These are phyloP conservation scores for Agrocybe chaxingu DNA, from an alignment of 768 basidiomycete species.

Conservation along the genomic window DNA sequence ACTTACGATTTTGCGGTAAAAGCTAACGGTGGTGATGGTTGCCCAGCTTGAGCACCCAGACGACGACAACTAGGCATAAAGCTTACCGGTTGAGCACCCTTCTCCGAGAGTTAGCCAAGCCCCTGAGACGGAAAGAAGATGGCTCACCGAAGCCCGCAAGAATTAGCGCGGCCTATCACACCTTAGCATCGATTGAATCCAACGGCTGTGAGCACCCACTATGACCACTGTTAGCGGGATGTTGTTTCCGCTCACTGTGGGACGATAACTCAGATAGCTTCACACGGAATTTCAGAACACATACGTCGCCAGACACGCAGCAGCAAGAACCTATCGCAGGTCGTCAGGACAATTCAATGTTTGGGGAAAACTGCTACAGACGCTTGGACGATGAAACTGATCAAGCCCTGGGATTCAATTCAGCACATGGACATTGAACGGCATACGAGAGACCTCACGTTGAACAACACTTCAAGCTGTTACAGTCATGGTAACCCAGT, in stretches of 20 bases:
- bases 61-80: not conserved
- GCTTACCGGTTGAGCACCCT: constrained; percentile 42
- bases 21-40: constrained; percentile 21
- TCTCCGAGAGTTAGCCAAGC: constrained; percentile 1
- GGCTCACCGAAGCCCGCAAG: constrained; percentile 48
- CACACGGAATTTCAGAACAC: constrained; percentile 8
- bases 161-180: constrained; percentile 36
- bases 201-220: constrained; percentile 25
- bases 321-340: constrained; percentile 33
- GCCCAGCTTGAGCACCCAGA: constrained; percentile 3
- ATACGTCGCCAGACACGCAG: constrained; percentile 43
- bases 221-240: constrained; percentile 36
- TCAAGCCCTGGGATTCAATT: constrained; percentile 36
- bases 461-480: constrained; percentile 57
- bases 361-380: constrained; percentile 15
- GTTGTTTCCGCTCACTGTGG: constrained; percentile 50
- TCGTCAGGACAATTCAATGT: not conserved
- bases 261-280: constrained; percentile 20
- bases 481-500: not conserved
- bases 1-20: constrained; percentile 49
- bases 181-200: not conserved
- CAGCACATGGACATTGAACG: not conserved
- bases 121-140: not conserved
- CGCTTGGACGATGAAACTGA: constrained; percentile 56
- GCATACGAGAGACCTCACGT: constrained; percentile 29